Evolutionary conservation across 2,329 filamentous ascomycete genomes (phyloP).

Genomic region (Curvularia spicifera): DNA sequence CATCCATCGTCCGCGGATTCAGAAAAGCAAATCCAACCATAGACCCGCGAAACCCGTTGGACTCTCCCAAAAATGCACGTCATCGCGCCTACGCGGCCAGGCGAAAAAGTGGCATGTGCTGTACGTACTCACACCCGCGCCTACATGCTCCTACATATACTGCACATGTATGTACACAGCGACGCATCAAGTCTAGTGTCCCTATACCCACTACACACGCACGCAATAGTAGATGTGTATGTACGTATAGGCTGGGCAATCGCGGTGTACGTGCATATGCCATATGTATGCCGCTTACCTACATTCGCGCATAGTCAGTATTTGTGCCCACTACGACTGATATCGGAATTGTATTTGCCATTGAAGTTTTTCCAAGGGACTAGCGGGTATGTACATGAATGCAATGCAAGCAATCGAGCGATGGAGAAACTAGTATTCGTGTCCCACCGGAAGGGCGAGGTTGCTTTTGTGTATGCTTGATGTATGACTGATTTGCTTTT

Average conservation of each 20-base stretch:
- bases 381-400: not conserved
- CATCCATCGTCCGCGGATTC: too few species aligned
- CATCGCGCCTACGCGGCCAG: too few species aligned
- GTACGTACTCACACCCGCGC: not conserved
- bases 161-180: not conserved
- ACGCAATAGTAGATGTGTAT: not conserved
- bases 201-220: too few species aligned
- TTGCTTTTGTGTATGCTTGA: too few species aligned
- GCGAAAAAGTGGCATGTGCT: not conserved
- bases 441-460: too few species aligned
- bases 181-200: not conserved
- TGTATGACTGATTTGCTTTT: too few species aligned
- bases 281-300: not conserved
- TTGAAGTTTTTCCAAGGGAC: not conserved
- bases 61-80: not conserved
- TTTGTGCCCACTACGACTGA: not conserved
- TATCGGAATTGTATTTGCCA: not conserved
- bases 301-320: not conserved
- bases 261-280: not conserved
- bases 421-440: too few species aligned
- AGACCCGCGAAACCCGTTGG: not conserved
- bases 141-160: too few species aligned
- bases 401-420: not conserved
- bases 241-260: too few species aligned
- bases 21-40: too few species aligned